Conservation (phyloP, 108 stramenopile species). For the Thalassiosira profunda region DNA sequence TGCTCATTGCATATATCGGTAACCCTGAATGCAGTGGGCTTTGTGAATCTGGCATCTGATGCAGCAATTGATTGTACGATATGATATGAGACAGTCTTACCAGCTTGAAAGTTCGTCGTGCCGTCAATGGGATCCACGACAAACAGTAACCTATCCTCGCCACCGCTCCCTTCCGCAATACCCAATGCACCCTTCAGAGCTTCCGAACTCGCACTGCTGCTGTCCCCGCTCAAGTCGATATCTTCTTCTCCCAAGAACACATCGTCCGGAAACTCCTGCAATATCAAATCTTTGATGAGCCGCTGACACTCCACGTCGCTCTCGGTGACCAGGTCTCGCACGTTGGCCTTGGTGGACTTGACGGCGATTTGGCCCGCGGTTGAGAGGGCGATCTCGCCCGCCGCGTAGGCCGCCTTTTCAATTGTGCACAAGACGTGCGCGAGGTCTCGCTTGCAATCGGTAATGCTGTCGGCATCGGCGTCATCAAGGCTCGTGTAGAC, state of each 20-base stretch:
- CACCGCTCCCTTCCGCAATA: background rate
- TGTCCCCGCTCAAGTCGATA: conserved; percentile 50
- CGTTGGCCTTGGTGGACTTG: conserved; percentile 44
- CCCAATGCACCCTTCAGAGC: conserved; percentile 49
- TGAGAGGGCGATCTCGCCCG: conserved; percentile 23
- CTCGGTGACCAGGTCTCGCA: conserved; percentile 54
- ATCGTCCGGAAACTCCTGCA: conserved; percentile 59
- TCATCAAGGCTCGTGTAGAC: too few relatives aligned
- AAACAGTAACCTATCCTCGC: conserved; percentile 60
- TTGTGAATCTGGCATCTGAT: background rate
- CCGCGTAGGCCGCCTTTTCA: conserved; percentile 49
- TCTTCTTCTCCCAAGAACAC: conserved; percentile 82
- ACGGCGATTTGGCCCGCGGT: conserved; percentile 48
- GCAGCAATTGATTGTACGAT: background rate
- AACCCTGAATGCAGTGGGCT: conserved; percentile 21
- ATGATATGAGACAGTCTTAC: background rate
- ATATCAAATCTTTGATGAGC: conserved; percentile 58
- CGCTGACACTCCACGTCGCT: conserved; percentile 53
- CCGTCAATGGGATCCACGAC: conserved; percentile 82
- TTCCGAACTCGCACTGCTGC: conserved; percentile 55
- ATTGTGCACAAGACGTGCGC: conserved; percentile 34
- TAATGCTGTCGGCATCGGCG: too few relatives aligned
- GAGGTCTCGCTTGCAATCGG: too few relatives aligned
- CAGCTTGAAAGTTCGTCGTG: conserved; percentile 73
- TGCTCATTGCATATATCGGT: conserved; percentile 78